Conservation (phyloP, 2,329 filamentous ascomycete species). For the Aureobasidium leucospermi region DNA sequence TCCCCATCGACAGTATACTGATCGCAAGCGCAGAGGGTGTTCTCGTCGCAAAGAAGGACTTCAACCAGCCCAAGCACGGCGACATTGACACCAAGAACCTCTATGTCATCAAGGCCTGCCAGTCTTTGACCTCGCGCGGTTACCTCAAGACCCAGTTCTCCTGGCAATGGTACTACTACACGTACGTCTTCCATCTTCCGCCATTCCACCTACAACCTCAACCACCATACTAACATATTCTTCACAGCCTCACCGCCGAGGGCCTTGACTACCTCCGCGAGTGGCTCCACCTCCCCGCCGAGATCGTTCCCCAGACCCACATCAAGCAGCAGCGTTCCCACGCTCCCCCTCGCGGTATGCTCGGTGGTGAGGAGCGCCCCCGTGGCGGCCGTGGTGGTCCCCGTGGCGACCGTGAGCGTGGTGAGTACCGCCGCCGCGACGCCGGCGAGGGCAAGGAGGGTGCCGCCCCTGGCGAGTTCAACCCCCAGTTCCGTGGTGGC, state of each 20-base stretch:
- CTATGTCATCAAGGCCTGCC: constrained; percentile 84
- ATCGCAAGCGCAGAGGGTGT: constrained; percentile 52
- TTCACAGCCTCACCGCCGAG: constrained; percentile 76
- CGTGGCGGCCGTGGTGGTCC: constrained; percentile 75
- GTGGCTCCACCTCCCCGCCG: constrained; percentile 98
- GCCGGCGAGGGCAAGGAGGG: constrained; percentile 64
- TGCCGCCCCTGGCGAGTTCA: constrained; percentile 84
- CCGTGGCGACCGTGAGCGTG: constrained; percentile 65
- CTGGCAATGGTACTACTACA: constrained; percentile 99
- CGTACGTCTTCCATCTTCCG: neutral
- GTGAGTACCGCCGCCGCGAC: constrained; percentile 74
- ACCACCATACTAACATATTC: neutral
- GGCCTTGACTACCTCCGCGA: constrained; percentile 99
- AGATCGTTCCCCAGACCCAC: constrained; percentile 99
- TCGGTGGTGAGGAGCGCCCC: constrained; percentile 71
- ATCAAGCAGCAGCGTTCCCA: constrained; percentile 99
- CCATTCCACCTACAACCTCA: neutral
- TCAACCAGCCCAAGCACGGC: constrained; percentile 93
- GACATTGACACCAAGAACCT: constrained; percentile 97
- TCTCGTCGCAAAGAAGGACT: constrained; percentile 99
- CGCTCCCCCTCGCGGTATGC: constrained; percentile 96
- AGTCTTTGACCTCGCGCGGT: constrained; percentile 95
- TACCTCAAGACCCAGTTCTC: constrained; percentile 99
- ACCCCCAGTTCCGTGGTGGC: constrained; percentile 62
- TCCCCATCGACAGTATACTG: neutral